Conservation (phyloP, 495 filamentous ascomycete genomes). For the Haplographium delicatum region DNA sequence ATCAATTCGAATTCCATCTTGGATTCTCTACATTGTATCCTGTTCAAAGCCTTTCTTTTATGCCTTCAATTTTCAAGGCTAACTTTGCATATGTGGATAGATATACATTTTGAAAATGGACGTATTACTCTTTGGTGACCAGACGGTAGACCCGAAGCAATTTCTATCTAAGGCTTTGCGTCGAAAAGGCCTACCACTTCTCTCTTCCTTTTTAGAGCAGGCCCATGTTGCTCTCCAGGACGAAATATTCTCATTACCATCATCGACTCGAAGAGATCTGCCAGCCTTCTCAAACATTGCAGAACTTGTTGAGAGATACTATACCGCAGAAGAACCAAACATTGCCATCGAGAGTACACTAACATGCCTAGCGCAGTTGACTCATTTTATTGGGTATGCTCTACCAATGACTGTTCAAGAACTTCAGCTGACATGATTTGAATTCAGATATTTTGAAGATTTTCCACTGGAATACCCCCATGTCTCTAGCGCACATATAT, state of each 20-base stretch:
- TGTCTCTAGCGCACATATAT: slow-evolving; percentile 40
- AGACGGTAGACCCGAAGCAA: slow-evolving; percentile 66
- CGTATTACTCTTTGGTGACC: slow-evolving; percentile 63
- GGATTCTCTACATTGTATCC: background rate
- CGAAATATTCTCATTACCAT: slow-evolving; percentile 56
- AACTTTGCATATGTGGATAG: background rate
- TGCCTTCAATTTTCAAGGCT: background rate
- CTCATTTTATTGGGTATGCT: slow-evolving; percentile 71
- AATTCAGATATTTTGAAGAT: slow-evolving; percentile 39
- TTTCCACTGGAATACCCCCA: slow-evolving; percentile 40
- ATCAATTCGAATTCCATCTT: background rate
- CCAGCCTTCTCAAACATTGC: slow-evolving; percentile 65
- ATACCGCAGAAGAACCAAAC: slow-evolving; percentile 50
- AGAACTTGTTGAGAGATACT: slow-evolving; percentile 67
- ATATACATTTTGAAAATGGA: slow-evolving; percentile 1
- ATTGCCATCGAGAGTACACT: slow-evolving; percentile 61
- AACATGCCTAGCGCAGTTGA: slow-evolving; percentile 65
- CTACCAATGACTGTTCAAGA: background rate
- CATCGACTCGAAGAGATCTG: slow-evolving; percentile 53
- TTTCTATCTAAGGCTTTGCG: slow-evolving; percentile 54
- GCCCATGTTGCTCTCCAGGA: slow-evolving; percentile 55
- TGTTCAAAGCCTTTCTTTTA: background rate
- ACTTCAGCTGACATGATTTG: background rate
- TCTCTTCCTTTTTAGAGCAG: slow-evolving; percentile 61
- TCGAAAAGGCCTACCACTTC: slow-evolving; percentile 54